Conservation (phyloP, 768 basidiomycete species). For the Galerina sulciceps region DNA sequence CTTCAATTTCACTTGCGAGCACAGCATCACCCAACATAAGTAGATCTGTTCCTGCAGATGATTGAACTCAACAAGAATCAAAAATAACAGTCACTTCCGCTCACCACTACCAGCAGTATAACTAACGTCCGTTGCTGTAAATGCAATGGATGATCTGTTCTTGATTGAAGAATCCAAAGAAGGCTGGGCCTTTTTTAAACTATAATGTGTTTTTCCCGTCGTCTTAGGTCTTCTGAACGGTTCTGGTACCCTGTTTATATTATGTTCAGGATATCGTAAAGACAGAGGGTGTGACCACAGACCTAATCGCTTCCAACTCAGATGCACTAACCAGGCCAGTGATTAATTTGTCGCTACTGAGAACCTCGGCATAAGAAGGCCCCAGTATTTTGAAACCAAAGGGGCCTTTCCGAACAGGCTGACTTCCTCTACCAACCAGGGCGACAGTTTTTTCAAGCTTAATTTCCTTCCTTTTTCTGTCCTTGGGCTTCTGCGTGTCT, state of each 20-base stretch:
- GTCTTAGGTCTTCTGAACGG: background rate
- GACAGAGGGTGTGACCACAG: background rate
- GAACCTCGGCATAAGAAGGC: background rate
- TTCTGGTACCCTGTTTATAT: background rate
- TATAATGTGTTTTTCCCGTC: background rate
- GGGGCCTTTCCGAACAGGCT: background rate
- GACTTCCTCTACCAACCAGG: background rate
- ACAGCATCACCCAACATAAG: background rate
- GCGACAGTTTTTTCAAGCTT: too few species aligned
- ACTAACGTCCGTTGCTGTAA: background rate
- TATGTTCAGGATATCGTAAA: background rate
- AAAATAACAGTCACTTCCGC: background rate
- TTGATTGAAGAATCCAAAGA: background rate
- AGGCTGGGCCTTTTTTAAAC: background rate
- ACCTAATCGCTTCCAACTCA: background rate
- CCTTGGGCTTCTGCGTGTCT: background rate
- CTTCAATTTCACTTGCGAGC: background rate
- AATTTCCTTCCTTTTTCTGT: too few species aligned
- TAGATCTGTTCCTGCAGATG: background rate
- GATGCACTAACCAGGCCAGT: background rate
- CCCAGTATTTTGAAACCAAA: background rate
- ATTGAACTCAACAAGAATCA: too few species aligned
- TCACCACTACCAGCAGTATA: background rate
- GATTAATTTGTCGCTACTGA: background rate
- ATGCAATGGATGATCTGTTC: background rate